These are phyloP conservation scores for Pharus latifolius DNA, from an alignment of 176 grass and related monocot genomes.

Conservation along the genomic window DNA sequence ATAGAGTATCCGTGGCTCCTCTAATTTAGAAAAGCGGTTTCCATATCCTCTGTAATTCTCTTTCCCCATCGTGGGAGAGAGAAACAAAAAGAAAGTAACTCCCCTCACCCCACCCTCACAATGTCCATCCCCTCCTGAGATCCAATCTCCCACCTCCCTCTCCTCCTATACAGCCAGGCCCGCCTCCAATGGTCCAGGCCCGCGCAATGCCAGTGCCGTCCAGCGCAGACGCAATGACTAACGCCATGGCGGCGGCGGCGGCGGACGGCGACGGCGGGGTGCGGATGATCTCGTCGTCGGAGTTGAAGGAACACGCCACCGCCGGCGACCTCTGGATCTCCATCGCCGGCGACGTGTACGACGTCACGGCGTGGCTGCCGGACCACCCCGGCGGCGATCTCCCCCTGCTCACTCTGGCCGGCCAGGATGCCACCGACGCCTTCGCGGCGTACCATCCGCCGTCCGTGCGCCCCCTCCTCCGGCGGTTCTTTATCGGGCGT, in stretches of 20 bases:
- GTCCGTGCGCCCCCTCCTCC: constrained; percentile 43
- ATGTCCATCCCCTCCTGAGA: constrained; percentile 6
- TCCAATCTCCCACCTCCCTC: constrained; percentile 10
- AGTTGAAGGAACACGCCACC: constrained; percentile 41
- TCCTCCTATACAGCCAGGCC: not conserved
- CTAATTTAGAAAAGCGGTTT: too few species aligned
- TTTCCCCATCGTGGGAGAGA: too few species aligned
- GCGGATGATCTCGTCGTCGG: constrained; percentile 46
- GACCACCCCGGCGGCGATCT: constrained; percentile 67
- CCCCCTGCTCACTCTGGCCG: constrained; percentile 63
- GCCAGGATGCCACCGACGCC: constrained; percentile 70
- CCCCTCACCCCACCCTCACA: not conserved
- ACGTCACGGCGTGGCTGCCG: constrained; percentile 54
- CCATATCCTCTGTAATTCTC: too few species aligned
- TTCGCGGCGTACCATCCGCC: constrained; percentile 80
- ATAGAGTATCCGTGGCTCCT: too few species aligned
- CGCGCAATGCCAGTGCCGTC: constrained; percentile 27
- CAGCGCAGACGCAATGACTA: constrained; percentile 13
- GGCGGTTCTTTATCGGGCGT: constrained; percentile 48
- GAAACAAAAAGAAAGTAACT: not conserved
- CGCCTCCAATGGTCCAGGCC: not conserved
- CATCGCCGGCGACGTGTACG: constrained; percentile 81
- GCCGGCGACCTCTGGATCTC: constrained; percentile 71
- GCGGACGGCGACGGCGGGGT: not conserved
- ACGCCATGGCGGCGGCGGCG: not conserved